Evolutionary conservation across 345 rosid genomes (phyloP).

Genomic region (Linum trigynum): DNA sequence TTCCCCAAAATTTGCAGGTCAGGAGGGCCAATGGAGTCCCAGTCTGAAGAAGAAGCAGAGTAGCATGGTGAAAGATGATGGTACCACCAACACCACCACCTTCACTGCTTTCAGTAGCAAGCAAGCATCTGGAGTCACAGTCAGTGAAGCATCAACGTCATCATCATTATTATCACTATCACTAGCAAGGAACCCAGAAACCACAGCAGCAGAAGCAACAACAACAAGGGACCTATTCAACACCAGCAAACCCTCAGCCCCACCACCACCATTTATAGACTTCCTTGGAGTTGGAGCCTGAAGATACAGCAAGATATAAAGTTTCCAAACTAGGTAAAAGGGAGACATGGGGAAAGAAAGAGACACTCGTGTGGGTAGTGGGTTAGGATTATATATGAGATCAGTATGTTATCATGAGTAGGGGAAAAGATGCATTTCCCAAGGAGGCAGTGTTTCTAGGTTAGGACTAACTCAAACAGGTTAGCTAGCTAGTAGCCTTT

Average conservation of each 20-base stretch:
- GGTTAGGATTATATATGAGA: slow-evolving; percentile 10
- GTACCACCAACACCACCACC: background rate
- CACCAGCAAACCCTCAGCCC: background rate
- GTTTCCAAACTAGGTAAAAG: slow-evolving; percentile 11
- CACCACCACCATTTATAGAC: slow-evolving; percentile 45
- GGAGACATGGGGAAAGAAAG: too few species aligned
- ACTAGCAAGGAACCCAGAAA: slow-evolving; percentile 22
- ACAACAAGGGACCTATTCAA: slow-evolving; percentile 8
- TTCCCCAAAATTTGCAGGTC: slow-evolving; percentile 17
- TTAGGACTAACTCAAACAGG: too few species aligned
- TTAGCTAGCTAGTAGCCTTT: too few species aligned
- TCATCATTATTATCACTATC: slow-evolving; percentile 11
- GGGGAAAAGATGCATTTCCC: too few species aligned
- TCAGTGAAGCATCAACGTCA: slow-evolving; percentile 32
- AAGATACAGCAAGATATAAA: background rate
- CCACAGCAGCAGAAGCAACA: slow-evolving; percentile 5
- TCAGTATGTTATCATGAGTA: background rate
- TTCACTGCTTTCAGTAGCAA: slow-evolving; percentile 17
- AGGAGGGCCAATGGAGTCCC: slow-evolving; percentile 19
- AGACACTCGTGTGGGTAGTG: too few species aligned
- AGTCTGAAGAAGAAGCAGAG: slow-evolving; percentile 14
- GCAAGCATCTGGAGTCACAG: slow-evolving; percentile 36
- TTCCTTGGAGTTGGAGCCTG: slow-evolving; percentile 52
- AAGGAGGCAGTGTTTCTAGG: too few species aligned
- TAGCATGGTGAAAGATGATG: slow-evolving; percentile 18